A percentile compares a stretch with the other conserved stretches of the same genome.
phyloP scores from a whole-genome alignment of 2,329 filamentous ascomycete genomes.

The Monosporascus ibericus region DNA sequence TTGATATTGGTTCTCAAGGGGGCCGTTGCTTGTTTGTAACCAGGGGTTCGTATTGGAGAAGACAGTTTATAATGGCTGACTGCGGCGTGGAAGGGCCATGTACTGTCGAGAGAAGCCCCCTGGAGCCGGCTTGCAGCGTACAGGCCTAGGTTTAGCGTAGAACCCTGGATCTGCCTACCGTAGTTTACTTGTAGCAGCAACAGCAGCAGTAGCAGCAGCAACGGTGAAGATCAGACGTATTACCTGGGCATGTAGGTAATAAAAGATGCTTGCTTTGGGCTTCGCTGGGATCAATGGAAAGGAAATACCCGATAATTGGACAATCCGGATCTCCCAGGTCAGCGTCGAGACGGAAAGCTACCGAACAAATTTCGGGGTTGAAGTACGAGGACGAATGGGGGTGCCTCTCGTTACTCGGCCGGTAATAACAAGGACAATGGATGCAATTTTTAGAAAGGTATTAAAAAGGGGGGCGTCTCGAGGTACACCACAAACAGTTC shows the following conservation, averaged over 20 bases:
- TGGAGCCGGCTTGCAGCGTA: too few relatives aligned
- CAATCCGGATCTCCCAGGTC: slow-evolving; percentile 4
- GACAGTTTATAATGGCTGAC: too few relatives aligned
- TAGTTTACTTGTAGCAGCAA: too few relatives aligned
- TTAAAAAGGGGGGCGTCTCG: not conserved
- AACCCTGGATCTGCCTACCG: too few relatives aligned
- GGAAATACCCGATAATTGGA: not conserved
- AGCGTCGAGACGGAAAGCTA: slow-evolving; percentile 14
- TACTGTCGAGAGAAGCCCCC: too few relatives aligned
- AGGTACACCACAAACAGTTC: not conserved
- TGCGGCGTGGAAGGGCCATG: too few relatives aligned
- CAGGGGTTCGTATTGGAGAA: not conserved
- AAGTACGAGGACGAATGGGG: slow-evolving; percentile 14
- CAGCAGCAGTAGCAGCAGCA: not conserved
- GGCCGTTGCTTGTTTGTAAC: not conserved
- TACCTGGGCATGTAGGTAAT: not conserved
- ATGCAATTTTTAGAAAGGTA: not conserved
- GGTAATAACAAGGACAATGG: slow-evolving; percentile 3
- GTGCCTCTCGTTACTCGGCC: slow-evolving; percentile 7
- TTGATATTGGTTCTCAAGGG: not conserved
- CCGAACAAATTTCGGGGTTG: slow-evolving; percentile 12
- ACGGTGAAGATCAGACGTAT: not conserved
- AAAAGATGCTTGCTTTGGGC: not conserved
- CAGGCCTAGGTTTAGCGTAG: too few relatives aligned
- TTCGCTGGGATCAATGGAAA: not conserved